Evolutionary conservation across 225 moss, liverwort and hornwort genomes (phyloP).

Genomic region (Physcomitrellopsis africana): DNA sequence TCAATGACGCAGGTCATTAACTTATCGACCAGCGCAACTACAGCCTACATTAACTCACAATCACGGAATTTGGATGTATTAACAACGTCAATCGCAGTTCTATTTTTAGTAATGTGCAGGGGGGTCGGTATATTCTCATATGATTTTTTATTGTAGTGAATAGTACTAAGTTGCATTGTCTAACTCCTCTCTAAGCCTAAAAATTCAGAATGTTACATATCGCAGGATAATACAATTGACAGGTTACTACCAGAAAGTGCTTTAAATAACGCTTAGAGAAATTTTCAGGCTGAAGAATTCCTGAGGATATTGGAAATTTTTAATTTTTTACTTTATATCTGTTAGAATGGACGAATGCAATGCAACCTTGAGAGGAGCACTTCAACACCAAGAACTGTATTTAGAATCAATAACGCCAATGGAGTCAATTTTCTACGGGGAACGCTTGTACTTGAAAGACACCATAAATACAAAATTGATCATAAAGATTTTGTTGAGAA

Average conservation of each 20-base stretch:
- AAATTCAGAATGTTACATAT: neutral
- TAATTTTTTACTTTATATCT: neutral
- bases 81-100: neutral
- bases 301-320: neutral
- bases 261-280: neutral
- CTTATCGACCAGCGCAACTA: neutral
- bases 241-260: conserved; percentile 1
- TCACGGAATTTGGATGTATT: neutral
- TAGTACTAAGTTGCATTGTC: no score
- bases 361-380: neutral
- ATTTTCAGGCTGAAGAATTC: neutral
- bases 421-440: no score
- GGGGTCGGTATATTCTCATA: neutral
- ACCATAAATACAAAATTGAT: no score
- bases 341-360: neutral
- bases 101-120: neutral
- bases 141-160: no score
- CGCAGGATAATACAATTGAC: neutral
- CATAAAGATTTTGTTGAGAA: neutral
- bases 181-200: neutral
- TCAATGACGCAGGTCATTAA: neutral
- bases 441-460: no score
- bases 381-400: neutral
- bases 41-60: neutral
- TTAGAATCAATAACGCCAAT: neutral